Conservation (phyloP, 2,329 filamentous ascomycete genomes). For the Meredithiella fracta region DNA sequence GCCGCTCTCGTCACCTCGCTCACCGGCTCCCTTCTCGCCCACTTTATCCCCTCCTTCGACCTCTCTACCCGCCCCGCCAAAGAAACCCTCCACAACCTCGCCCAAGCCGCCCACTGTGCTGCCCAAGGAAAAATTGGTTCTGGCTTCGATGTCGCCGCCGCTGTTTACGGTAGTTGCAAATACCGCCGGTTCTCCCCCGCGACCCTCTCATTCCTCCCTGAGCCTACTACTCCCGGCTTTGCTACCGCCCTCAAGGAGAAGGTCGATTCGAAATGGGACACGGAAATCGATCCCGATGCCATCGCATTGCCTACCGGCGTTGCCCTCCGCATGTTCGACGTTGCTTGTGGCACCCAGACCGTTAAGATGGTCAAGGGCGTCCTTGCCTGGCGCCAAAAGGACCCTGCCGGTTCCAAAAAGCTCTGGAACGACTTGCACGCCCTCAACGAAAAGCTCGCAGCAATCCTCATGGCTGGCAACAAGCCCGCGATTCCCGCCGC, state of each 20-base stretch:
- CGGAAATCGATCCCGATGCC: conserved; percentile 35
- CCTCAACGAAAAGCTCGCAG: conserved; percentile 55
- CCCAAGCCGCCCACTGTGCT: conserved; percentile 84
- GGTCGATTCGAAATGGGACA: conserved; percentile 59
- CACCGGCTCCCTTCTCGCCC: conserved; percentile 56
- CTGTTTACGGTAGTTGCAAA: conserved; percentile 77
- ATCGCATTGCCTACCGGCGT: conserved; percentile 57
- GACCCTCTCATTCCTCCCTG: conserved; percentile 50
- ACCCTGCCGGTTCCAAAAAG: conserved; percentile 43
- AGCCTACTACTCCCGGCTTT: conserved; percentile 51
- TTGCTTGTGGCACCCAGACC: conserved; percentile 84
- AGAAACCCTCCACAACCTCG: conserved; percentile 69
- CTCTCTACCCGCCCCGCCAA: conserved; percentile 19
- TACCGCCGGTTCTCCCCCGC: conserved; percentile 85
- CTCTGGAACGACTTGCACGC: conserved; percentile 57
- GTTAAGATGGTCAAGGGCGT: conserved; percentile 93
- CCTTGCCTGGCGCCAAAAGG: conserved; percentile 57
- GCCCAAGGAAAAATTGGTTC: conserved; percentile 94
- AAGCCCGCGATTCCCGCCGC: conserved; percentile 28
- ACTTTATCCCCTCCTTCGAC: conserved; percentile 44
- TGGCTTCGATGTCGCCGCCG: conserved; percentile 87
- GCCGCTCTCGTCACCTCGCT: conserved; percentile 85
- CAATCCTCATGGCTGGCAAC: conserved; percentile 38
- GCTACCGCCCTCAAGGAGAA: conserved; percentile 44
- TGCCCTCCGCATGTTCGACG: conserved; percentile 81